Base-by-base conservation (phyloP, 2,329 filamentous ascomycete genomes). In the Fusarium robinianum region DNA sequence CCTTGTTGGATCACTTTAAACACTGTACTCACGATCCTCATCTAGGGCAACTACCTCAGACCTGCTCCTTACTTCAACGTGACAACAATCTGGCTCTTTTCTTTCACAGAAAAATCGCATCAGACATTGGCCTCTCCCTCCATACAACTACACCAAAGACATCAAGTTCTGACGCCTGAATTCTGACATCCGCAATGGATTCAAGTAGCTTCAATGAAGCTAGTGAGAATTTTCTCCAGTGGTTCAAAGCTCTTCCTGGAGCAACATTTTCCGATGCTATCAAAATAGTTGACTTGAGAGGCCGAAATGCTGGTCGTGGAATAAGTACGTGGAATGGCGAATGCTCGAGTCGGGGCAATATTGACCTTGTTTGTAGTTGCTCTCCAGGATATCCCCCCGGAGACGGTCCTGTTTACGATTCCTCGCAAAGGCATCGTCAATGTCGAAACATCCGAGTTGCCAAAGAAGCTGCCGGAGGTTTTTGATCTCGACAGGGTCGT, bases 371-470 rank as follows among this genome's bases (percentile, higher is more conserved):
- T 92, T 55, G 85, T 87, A 92, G 88, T 95, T 58, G 87, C 90
- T 17, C 77, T 71, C 15, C 66, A 77, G 45, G 80, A 89, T 51
- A 88, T 96, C 40, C 70, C 75, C 12, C 78, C 87, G 57, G 87
- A 90, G 49, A 88, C 89, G 43, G 79, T 85, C 33, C 78, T 95
- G 29, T 95, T 95, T 72, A 84, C 81, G 32, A 87, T 95, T 49
- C 89, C 90, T 3, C 82, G 87, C 49, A 70, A 74, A 32, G 73
- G 79, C 35, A 84, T 95, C 51, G 80, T 96, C 62, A 87, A 80
- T 56, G 74, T 80, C 15, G 78, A 85, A 62, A 95, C 87, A 26
- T 94, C 89, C 1, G 75, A 78, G 33, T 74, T 95, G 19, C 76
- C 78, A 16, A 71, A 67, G 57, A 75, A 73, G 65, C 75, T 85